phyloP scores from a whole-genome alignment of 495 filamentous ascomycete species.

The Penicillium maclennaniae region DNA sequence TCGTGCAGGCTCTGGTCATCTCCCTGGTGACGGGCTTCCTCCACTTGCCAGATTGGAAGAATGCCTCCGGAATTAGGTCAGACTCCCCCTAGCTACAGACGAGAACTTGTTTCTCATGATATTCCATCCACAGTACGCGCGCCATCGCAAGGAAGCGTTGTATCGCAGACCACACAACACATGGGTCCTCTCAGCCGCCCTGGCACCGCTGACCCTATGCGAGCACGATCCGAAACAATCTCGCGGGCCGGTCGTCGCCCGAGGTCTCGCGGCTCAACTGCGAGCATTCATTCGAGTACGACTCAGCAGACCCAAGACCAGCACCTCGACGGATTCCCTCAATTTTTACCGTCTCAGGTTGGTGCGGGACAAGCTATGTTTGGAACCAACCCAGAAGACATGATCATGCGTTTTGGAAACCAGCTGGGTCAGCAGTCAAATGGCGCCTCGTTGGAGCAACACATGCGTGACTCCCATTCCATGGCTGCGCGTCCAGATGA shows the following conservation, averaged over 20 bases:
- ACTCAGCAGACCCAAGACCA: constrained; percentile 66
- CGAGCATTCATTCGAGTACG: constrained; percentile 69
- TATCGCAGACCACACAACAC: constrained; percentile 40
- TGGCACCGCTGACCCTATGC: constrained; percentile 43
- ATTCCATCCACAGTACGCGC: constrained; percentile 18
- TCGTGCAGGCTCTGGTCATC: constrained; percentile 23
- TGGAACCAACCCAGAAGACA: constrained; percentile 57
- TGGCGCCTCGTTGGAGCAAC: constrained; percentile 47
- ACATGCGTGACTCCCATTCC: constrained; percentile 47
- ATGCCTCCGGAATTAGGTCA: constrained; percentile 29
- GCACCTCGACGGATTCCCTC: constrained; percentile 47
- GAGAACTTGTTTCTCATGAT: not conserved
- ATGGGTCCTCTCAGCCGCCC: constrained; percentile 40
- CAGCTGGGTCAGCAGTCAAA: constrained; percentile 53
- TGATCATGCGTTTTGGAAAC: constrained; percentile 56
- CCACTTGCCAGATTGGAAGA: constrained; percentile 21
- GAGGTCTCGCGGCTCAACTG: constrained; percentile 77
- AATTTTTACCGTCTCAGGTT: constrained; percentile 54
- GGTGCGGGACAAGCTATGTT: constrained; percentile 47
- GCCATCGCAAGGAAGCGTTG: constrained; percentile 27
- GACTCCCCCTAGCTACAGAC: constrained; percentile 1
- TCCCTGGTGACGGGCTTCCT: constrained; percentile 31
- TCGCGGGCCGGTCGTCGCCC: constrained; percentile 63
- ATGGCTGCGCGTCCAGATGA: constrained; percentile 44
- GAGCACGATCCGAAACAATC: constrained; percentile 58